Base-by-base conservation (phyloP, 345 rosid genomes). In the Punica granatum region DNA sequence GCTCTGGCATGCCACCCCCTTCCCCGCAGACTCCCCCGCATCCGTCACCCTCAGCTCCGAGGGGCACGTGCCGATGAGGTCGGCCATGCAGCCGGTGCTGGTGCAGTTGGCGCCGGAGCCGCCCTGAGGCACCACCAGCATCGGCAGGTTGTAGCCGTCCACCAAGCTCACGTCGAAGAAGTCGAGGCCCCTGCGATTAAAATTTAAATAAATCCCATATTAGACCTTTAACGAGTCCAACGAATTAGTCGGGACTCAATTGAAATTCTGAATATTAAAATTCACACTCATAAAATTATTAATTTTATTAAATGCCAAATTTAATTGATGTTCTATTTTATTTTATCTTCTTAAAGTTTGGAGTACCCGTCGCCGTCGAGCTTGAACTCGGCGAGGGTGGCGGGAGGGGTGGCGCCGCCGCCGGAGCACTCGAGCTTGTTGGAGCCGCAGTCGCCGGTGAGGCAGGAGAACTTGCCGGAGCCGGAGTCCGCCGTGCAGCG, bases 91-190 rank as follows among this genome's bases (percentile, higher is more conserved):
- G 2, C 99, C 96, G 0, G 91, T 85, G 76, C 71, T 78, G 19
- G 86, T 74, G 63, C 99, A 94, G 67, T 89, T 89, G 23, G 74
- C 70, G 21, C 92, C 96, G 0, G 83, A 61, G 0, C 96, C 97
- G 2, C 96, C 97, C 56, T 84, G 90, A 9, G 98, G 98, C 4
- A 73, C 88, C 0, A 93, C 89, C 35, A 87, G 69, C 84, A 93
- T 31, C 8, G 97, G 90, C n/a, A 93, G 80, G 78, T 93, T 93
- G 88, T 89, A 93, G 49, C 98, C 98, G 53, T 93, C 98, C 0
- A 93, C 98, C 53, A 93, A 85, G 67, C 98, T 93, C 0, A 90
- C 95, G 63, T 93, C 97, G 59, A 80, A 93, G 75, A 64, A 93
- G 69, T 93, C 98, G 1, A 82, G 75, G 0, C 92, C 96, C 0